These are phyloP conservation scores for Amaranthus hypochondriacus DNA, from an alignment of 148 eudicot species.

Conservation along the genomic window DNA sequence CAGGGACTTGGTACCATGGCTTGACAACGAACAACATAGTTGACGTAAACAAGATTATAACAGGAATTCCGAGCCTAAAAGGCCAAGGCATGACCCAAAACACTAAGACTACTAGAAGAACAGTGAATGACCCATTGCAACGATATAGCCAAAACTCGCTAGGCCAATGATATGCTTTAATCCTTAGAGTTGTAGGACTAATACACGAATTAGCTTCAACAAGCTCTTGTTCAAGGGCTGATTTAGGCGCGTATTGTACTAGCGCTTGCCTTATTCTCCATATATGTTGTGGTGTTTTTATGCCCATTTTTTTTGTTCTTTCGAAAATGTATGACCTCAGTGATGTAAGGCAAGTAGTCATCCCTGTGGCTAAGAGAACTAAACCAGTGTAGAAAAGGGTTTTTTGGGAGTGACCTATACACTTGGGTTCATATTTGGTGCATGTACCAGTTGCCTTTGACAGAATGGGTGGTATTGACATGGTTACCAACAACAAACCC, in stretches of 20 bases:
- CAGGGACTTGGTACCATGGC: not conserved
- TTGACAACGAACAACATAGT: not conserved
- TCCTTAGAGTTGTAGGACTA: not conserved
- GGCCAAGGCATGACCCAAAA: conserved; percentile 8
- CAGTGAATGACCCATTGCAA: not conserved
- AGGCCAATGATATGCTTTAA: not conserved
- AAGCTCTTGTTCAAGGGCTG: not conserved
- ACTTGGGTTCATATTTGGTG: not conserved
- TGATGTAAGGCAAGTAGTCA: conserved; percentile 12
- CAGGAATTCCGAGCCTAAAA: not conserved
- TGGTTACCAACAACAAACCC: conserved; percentile 5
- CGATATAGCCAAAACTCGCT: conserved; percentile 1
- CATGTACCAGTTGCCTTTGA: not conserved
- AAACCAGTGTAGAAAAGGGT: conserved; percentile 1
- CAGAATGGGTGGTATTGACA: not conserved
- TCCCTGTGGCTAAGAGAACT: conserved; percentile 1
- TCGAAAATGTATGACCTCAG: not conserved
- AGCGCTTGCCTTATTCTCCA: not conserved
- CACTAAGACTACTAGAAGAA: not conserved
- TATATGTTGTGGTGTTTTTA: not conserved
- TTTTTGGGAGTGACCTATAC: not conserved
- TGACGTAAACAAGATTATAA: not conserved
- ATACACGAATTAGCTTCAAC: not conserved
- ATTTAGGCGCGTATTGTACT: not conserved
- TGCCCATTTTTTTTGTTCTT: not conserved